A percentile compares a stretch with the other conserved stretches of the same genome.
Evolutionary conservation across 2,329 filamentous ascomycete genomes (phyloP).

Genomic region (Trichophaea hybrida): DNA sequence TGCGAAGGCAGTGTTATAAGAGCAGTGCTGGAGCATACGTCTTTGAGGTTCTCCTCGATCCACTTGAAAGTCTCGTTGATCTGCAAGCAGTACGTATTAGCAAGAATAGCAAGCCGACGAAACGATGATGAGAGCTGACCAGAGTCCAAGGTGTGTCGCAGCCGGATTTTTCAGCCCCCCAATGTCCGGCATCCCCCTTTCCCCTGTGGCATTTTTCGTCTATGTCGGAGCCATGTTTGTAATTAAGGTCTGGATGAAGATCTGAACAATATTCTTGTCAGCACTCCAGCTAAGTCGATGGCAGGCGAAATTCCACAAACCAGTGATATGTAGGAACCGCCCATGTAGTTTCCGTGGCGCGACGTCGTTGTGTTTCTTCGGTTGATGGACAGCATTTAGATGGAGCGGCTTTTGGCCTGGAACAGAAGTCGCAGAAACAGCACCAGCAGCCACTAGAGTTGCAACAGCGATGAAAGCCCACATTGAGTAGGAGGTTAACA

Average conservation of each 20-base stretch:
- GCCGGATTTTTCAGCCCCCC: slow-evolving; percentile 72
- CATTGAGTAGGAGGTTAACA: neutral
- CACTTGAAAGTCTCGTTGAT: slow-evolving; percentile 82
- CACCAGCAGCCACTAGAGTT: neutral
- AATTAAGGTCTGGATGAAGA: slow-evolving; percentile 80
- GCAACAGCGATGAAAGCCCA: neutral
- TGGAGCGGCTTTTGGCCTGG: neutral
- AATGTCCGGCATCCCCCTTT: slow-evolving; percentile 59
- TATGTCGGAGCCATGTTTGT: slow-evolving; percentile 54
- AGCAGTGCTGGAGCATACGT: slow-evolving; percentile 30
- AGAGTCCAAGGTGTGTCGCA: slow-evolving; percentile 76
- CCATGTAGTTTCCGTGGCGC: slow-evolving; percentile 43
- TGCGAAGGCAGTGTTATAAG: neutral
- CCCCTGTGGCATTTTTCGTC: slow-evolving; percentile 61
- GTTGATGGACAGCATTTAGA: neutral
- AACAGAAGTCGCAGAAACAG: neutral
- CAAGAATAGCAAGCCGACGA: neutral
- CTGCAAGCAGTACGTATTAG: neutral
- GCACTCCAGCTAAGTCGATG: slow-evolving; percentile 12
- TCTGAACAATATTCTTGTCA: slow-evolving; percentile 41
- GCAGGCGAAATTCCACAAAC: slow-evolving; percentile 36
- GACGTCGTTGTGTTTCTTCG: neutral
- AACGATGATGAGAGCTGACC: neutral
- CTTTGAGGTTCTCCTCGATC: slow-evolving; percentile 63
- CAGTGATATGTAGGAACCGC: slow-evolving; percentile 77